These are phyloP conservation scores for Candida palmyrensis DNA, from an alignment of 805 yeast genomes.

Conservation along the genomic window DNA sequence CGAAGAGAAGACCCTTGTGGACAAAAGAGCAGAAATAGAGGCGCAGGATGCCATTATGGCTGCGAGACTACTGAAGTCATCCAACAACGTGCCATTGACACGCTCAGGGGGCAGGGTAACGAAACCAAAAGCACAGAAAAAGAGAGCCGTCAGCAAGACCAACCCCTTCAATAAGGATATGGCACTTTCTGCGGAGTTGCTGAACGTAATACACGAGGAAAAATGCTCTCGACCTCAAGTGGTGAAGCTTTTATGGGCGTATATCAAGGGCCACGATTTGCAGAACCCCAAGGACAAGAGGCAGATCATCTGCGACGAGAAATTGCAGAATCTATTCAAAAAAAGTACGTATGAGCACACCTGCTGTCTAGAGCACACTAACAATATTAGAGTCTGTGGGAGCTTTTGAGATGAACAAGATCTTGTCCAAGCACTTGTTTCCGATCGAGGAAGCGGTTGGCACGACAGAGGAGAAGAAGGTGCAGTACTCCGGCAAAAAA, in stretches of 20 bases:
- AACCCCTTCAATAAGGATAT: conserved; percentile 39
- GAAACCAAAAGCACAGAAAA: conserved; percentile 7
- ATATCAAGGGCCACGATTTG: conserved; percentile 56
- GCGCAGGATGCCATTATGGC: conserved; percentile 51
- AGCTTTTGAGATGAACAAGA: conserved; percentile 56
- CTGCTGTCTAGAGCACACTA: conserved; percentile 5
- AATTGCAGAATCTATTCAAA: conserved; percentile 55
- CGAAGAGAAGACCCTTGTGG: conserved; percentile 15
- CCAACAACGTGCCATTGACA: conserved; percentile 14
- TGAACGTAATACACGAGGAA: conserved; percentile 37
- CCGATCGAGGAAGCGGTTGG: conserved; percentile 24
- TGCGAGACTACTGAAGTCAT: conserved; percentile 38
- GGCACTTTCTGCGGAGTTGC: conserved; percentile 47
- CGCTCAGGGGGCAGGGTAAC: conserved; percentile 15
- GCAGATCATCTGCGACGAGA: conserved; percentile 59
- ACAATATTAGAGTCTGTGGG: conserved; percentile 31
- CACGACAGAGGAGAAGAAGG: conserved; percentile 4
- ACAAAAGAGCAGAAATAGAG: conserved; percentile 29
- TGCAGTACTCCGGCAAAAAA: conserved; percentile 3
- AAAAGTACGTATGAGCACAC: conserved; percentile 28
- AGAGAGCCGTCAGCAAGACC: conserved; percentile 7
- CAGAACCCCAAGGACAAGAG: conserved; percentile 67
- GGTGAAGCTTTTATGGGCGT: conserved; percentile 64
- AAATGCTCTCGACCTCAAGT: conserved; percentile 62
- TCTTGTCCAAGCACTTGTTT: conserved; percentile 47